These are phyloP conservation scores for Mucor ambiguus DNA, from an alignment of 371 early-diverging fungal genomes.

Conservation along the genomic window DNA sequence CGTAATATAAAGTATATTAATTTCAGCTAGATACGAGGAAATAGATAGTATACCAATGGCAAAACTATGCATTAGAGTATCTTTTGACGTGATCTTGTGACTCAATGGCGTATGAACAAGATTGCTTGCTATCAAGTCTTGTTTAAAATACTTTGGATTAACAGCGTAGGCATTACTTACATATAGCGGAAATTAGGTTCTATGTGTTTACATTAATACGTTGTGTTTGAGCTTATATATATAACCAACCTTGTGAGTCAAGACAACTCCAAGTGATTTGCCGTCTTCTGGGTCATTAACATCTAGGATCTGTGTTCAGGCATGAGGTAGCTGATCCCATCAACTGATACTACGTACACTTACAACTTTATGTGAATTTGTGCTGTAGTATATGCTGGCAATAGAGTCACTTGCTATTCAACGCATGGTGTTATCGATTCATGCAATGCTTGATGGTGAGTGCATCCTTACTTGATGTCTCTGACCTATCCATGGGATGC, in stretches of 20 bases:
- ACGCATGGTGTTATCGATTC: background rate
- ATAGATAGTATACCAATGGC: slow-evolving; percentile 13
- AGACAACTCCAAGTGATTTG: slow-evolving; percentile 22
- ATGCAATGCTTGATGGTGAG: background rate
- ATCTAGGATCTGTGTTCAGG: background rate
- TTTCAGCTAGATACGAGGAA: background rate
- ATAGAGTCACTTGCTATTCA: slow-evolving; percentile 26
- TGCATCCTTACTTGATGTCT: background rate
- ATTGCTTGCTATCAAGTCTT: slow-evolving; percentile 19
- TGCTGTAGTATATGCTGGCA: slow-evolving; percentile 26
- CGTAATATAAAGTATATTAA: background rate
- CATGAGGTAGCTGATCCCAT: background rate
- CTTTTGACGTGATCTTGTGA: slow-evolving; percentile 23
- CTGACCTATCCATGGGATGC: background rate
- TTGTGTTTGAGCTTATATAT: background rate
- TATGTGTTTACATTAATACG: background rate
- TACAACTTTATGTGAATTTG: slow-evolving; percentile 15
- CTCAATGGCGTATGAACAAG: slow-evolving; percentile 10
- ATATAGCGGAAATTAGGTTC: slow-evolving; percentile 31
- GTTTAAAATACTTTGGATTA: too few relatives aligned
- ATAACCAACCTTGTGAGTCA: slow-evolving; percentile 30
- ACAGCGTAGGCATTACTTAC: slow-evolving; percentile 15
- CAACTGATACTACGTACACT: background rate
- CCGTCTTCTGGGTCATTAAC: slow-evolving; percentile 1
- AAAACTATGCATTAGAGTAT: slow-evolving; percentile 24